phyloP scores from a whole-genome alignment of 2,329 filamentous ascomycete genomes.

The Catunica adiposa region DNA sequence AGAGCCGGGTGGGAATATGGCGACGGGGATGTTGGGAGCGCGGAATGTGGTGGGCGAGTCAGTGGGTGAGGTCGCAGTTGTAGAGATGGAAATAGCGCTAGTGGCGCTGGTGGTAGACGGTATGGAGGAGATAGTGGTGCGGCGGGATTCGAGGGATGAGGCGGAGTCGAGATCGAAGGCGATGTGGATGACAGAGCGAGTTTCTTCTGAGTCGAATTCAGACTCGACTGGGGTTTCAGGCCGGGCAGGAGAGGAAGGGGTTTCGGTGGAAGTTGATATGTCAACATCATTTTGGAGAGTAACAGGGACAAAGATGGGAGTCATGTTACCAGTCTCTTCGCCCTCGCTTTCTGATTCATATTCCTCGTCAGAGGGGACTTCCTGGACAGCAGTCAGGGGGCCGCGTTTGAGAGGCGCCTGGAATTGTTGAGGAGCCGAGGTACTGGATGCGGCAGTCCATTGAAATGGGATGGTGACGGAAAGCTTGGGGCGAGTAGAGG shows the following conservation, averaged over 20 bases:
- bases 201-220: background rate
- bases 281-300: background rate
- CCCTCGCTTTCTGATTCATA: constrained; percentile 63
- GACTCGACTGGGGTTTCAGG: too few species aligned
- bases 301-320: background rate
- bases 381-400: background rate
- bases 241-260: too few species aligned
- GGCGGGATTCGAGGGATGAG: background rate
- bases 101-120: background rate
- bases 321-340: constrained; percentile 34
- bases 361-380: constrained; percentile 33
- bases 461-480: background rate
- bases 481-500: background rate
- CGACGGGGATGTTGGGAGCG: background rate
- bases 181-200: background rate
- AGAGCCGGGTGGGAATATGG: background rate
- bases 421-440: background rate
- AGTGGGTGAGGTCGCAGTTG: background rate
- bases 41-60: background rate
- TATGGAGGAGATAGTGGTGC: background rate
- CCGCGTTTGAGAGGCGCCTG: background rate
- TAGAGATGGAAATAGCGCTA: background rate
- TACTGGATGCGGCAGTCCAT: background rate
- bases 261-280: too few species aligned
- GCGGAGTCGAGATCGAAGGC: background rate